Conservation (phyloP, 2,329 filamentous ascomycete genomes). For the Nemania serpens region DNA sequence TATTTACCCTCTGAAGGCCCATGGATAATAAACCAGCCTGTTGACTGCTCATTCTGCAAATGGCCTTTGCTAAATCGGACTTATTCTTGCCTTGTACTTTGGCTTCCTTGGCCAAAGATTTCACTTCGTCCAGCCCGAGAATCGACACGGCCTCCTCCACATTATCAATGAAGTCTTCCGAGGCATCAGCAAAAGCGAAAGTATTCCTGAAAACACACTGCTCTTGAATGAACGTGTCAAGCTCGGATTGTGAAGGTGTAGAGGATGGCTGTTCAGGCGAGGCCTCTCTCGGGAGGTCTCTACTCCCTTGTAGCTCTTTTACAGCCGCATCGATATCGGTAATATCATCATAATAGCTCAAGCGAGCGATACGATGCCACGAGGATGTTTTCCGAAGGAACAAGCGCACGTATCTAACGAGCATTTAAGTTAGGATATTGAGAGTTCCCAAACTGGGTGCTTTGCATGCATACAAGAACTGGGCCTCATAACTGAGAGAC, state of each 20-base stretch:
- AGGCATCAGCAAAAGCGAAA: constrained; percentile 82
- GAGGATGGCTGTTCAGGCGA: constrained; percentile 21
- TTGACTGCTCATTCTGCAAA: constrained; percentile 73
- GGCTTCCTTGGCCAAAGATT: constrained; percentile 79
- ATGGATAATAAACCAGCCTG: constrained; percentile 77
- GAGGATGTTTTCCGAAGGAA: constrained; percentile 90
- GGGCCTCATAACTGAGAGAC: constrained; percentile 76
- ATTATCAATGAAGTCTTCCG: constrained; percentile 72
- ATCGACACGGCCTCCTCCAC: constrained; percentile 84
- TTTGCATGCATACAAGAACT: constrained; percentile 76
- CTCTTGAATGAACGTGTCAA: constrained; percentile 46
- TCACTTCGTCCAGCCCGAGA: constrained; percentile 86
- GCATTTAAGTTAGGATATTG: constrained; percentile 20
- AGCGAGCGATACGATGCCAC: constrained; percentile 81
- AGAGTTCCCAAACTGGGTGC: neutral
- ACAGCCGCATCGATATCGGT: constrained; percentile 72
- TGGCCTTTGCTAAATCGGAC: constrained; percentile 72
- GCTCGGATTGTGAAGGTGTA: constrained; percentile 29
- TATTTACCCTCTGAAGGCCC: constrained; percentile 68
- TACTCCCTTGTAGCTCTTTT: constrained; percentile 61
- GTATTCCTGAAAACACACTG: constrained; percentile 53
- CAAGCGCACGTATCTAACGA: constrained; percentile 80
- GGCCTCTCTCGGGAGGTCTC: constrained; percentile 55
- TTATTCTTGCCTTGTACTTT: constrained; percentile 91
- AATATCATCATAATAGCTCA: constrained; percentile 85